phyloP scores from a whole-genome alignment of 495 filamentous ascomycete genomes.

The Talaromyces trachyspermus region DNA sequence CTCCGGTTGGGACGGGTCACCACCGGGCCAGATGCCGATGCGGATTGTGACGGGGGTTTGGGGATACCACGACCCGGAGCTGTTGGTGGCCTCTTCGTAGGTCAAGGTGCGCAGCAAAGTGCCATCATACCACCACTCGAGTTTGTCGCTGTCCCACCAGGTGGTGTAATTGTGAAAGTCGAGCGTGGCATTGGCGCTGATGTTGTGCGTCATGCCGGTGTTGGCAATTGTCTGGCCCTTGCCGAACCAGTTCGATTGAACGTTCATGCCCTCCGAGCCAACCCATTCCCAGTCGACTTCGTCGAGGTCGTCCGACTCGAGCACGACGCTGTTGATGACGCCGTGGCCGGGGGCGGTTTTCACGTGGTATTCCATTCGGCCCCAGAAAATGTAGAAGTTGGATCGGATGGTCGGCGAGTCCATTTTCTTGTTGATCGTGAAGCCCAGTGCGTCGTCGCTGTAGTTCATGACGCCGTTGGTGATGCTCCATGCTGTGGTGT shows the following conservation, averaged over 20 bases:
- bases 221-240: constrained; percentile 71
- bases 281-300: constrained; percentile 84
- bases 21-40: constrained; percentile 81
- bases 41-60: constrained; percentile 87
- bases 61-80: constrained; percentile 65
- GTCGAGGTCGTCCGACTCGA: constrained; percentile 86
- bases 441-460: constrained; percentile 52
- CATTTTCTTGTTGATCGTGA: constrained; percentile 58
- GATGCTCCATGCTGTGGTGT: constrained; percentile 54
- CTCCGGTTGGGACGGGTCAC: constrained; percentile 61
- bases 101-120: constrained; percentile 58
- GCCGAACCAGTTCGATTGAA: constrained; percentile 91
- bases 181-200: constrained; percentile 47
- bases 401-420: constrained; percentile 61
- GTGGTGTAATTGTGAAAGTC: constrained; percentile 82
- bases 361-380: constrained; percentile 63
- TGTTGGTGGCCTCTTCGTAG: constrained; percentile 45
- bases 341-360: constrained; percentile 64
- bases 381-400: constrained; percentile 81
- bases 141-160: constrained; percentile 69
- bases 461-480: constrained; percentile 51
- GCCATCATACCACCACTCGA: constrained; percentile 79
- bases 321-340: constrained; percentile 75
- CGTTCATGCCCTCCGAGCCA: constrained; percentile 46
- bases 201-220: constrained; percentile 53